Conservation (phyloP, 2,329 filamentous ascomycete species). For the Sphaerulina musiva region DNA sequence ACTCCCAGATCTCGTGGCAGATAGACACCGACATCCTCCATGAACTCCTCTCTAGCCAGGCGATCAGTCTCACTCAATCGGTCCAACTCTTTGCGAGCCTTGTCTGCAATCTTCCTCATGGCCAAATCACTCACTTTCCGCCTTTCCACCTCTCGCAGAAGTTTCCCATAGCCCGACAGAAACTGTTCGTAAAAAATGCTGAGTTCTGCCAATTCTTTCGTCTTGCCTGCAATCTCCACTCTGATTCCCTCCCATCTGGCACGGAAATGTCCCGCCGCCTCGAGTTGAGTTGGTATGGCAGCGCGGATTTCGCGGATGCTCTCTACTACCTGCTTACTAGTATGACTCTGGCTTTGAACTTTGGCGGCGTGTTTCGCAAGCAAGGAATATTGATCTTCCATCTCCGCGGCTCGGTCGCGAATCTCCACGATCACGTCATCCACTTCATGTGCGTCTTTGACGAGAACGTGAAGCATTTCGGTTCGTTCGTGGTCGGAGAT, state of each 20-base stretch:
- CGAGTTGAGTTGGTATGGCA: constrained; percentile 59
- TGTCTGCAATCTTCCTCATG: constrained; percentile 66
- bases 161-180: constrained; percentile 70
- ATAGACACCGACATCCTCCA: constrained; percentile 75
- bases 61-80: constrained; percentile 63
- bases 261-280: constrained; percentile 58
- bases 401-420: constrained; percentile 64
- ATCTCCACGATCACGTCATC: constrained; percentile 62
- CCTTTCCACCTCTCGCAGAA: constrained; percentile 77
- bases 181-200: constrained; percentile 84
- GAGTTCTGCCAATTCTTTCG: constrained; percentile 71
- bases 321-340: constrained; percentile 57
- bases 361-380: constrained; percentile 59
- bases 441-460: constrained; percentile 59
- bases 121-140: constrained; percentile 66
- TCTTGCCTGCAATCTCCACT: constrained; percentile 58
- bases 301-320: constrained; percentile 62
- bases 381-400: constrained; percentile 63
- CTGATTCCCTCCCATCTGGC: constrained; percentile 67
- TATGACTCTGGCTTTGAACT: constrained; percentile 50
- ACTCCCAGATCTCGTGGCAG: constrained; percentile 50
- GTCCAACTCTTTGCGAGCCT: constrained; percentile 70
- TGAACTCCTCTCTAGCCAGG: constrained; percentile 68
- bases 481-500: constrained; percentile 68
- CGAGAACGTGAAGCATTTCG: constrained; percentile 77